phyloP scores from a whole-genome alignment of 106 monocot genomes.

The Iris macrosiphon region DNA sequence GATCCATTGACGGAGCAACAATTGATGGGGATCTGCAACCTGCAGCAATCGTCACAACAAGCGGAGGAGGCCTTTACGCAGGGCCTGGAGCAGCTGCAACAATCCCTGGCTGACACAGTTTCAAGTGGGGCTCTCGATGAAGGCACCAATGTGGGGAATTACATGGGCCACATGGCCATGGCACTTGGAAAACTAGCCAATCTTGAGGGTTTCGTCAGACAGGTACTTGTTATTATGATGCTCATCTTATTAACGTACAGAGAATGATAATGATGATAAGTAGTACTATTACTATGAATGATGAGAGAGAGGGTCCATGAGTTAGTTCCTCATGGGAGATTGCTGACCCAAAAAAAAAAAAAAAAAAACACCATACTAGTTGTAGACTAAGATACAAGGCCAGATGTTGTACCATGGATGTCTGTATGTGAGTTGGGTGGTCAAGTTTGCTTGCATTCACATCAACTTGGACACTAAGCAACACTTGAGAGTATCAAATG shows the following conservation, averaged over 20 bases:
- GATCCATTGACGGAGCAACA: constrained; percentile 94
- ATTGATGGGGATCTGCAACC: constrained; percentile 60
- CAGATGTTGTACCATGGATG: neutral
- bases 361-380: neutral
- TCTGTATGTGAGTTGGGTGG: neutral
- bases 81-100: constrained; percentile 83
- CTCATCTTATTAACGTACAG: neutral
- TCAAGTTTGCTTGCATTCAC: neutral
- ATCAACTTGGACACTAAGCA: constrained; percentile 8
- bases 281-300: too few species aligned
- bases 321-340: too few species aligned
- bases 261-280: too few species aligned
- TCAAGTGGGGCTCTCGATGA: constrained; percentile 45
- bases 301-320: too few species aligned
- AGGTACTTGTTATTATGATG: constrained; percentile 31
- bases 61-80: constrained; percentile 96
- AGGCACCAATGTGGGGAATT: constrained; percentile 38
- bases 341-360: too few species aligned
- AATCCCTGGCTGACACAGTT: constrained; percentile 63
- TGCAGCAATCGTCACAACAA: constrained; percentile 86
- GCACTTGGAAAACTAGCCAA: constrained; percentile 67
- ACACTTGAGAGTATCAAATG: neutral
- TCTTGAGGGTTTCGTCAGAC: constrained; percentile 77
- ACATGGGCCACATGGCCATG: constrained; percentile 88
- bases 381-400: too few species aligned